These are phyloP conservation scores for Aspergillus tubingensis DNA, from an alignment of 2,329 filamentous ascomycete species.

Conservation along the genomic window DNA sequence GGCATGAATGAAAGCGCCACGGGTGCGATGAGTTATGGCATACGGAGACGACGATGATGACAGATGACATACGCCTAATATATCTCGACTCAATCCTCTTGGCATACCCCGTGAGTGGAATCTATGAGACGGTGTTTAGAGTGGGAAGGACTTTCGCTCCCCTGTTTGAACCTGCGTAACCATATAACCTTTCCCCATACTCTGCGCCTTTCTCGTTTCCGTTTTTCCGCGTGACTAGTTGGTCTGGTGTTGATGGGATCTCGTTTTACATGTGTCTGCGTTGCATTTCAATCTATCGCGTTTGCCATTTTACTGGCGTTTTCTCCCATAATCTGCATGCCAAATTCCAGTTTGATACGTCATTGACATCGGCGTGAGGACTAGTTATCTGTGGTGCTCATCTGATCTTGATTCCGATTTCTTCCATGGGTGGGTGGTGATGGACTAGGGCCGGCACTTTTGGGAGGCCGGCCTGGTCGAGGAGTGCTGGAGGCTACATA, in stretches of 20 bases:
- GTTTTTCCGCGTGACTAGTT: slow-evolving; percentile 19
- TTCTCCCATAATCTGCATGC: slow-evolving; percentile 13
- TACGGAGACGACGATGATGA: slow-evolving; percentile 37
- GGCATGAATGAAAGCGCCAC: slow-evolving; percentile 16
- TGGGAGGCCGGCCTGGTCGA: neutral
- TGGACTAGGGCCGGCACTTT: no score
- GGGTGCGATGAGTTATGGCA: slow-evolving; percentile 31
- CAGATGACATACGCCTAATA: slow-evolving; percentile 39
- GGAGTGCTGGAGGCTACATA: neutral
- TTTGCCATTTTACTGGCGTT: slow-evolving; percentile 10
- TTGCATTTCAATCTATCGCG: slow-evolving; percentile 12
- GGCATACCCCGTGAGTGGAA: slow-evolving; percentile 33
- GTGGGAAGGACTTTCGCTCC: slow-evolving; percentile 21
- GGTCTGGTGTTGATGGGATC: slow-evolving; percentile 25
- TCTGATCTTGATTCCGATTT: slow-evolving; percentile 4
- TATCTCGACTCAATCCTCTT: slow-evolving; percentile 31
- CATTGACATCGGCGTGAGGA: slow-evolving; percentile 28
- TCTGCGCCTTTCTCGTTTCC: slow-evolving; percentile 20
- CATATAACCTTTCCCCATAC: slow-evolving; percentile 46
- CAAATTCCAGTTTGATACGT: slow-evolving; percentile 18
- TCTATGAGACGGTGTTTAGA: slow-evolving; percentile 32
- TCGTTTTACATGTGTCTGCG: slow-evolving; percentile 15
- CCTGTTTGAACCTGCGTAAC: slow-evolving; percentile 27
- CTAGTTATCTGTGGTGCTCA: slow-evolving; percentile 20
- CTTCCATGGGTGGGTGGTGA: no score